Percentiles rank a stretch among this genome's conserved stretches.
Evolutionary conservation across 176 grass and related monocot species (phyloP).

Genomic region (Eragrostis nindensis): DNA sequence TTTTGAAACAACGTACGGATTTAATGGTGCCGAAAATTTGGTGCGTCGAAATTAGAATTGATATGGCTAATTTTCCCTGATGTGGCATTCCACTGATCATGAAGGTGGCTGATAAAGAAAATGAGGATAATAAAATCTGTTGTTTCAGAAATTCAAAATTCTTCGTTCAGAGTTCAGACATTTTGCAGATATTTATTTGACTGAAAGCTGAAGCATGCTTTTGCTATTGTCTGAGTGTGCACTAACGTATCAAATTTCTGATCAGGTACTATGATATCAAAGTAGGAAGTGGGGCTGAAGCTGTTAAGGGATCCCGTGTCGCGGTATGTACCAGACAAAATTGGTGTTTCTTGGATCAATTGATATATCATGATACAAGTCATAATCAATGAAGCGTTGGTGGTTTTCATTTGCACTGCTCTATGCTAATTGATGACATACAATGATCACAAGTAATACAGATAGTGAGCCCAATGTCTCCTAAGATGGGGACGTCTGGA

Average conservation of each 20-base stretch:
- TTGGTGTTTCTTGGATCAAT: background rate
- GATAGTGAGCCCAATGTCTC: background rate
- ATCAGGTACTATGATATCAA: constrained; percentile 92
- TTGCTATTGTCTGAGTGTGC: constrained; percentile 1
- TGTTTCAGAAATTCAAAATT: background rate
- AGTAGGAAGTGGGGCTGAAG: constrained; percentile 78
- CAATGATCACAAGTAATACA: background rate
- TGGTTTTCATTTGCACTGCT: constrained; percentile 18
- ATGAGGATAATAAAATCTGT: background rate
- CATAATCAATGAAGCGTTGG: background rate
- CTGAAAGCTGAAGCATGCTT: constrained; percentile 5
- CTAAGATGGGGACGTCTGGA: background rate
- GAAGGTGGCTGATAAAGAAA: background rate
- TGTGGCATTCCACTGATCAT: background rate
- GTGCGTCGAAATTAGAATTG: background rate
- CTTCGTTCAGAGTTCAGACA: background rate
- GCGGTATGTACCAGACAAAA: constrained; percentile 61
- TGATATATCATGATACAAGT: no score
- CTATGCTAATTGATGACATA: constrained; percentile 14
- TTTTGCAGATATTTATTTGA: background rate
- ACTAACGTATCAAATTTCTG: constrained; percentile 33
- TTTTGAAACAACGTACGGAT: background rate
- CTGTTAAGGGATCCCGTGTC: constrained; percentile 89
- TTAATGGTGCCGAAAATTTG: background rate
- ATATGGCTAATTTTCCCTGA: background rate